These are phyloP conservation scores for Podaxis rugospora DNA, from an alignment of 768 basidiomycete species.

Conservation along the genomic window DNA sequence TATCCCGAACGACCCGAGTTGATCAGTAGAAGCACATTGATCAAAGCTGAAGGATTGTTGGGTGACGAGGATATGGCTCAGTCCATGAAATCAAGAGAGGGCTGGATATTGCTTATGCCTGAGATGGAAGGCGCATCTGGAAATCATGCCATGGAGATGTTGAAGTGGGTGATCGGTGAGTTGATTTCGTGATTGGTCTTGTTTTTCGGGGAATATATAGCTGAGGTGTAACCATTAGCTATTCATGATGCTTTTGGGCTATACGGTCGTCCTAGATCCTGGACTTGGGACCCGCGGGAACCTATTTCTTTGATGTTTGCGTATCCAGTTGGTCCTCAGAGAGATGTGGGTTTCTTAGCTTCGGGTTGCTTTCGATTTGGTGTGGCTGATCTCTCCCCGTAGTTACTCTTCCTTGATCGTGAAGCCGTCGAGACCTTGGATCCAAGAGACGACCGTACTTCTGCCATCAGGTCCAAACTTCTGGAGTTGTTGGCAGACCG, in stretches of 20 bases:
- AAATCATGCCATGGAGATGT: conserved; percentile 70
- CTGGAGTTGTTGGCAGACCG: conserved; percentile 59
- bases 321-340: conserved; percentile 82
- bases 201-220: background rate
- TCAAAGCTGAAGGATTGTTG: conserved; percentile 87
- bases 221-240: conserved; percentile 34
- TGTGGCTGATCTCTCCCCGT: conserved; percentile 12
- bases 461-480: conserved; percentile 58
- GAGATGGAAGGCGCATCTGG: conserved; percentile 62
- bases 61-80: conserved; percentile 72
- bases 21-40: conserved; percentile 82
- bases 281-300: conserved; percentile 89
- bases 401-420: conserved; percentile 87
- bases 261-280: conserved; percentile 82
- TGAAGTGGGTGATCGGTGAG: conserved; percentile 87
- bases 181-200: conserved; percentile 11
- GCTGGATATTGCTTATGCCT: conserved; percentile 90
- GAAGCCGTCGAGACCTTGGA: conserved; percentile 77
- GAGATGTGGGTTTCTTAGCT: conserved; percentile 57
- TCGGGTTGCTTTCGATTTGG: background rate
- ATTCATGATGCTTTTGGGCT: conserved; percentile 84
- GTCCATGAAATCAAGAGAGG: conserved; percentile 65
- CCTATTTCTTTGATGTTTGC: conserved; percentile 85
- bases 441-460: conserved; percentile 73
- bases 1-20: conserved; percentile 95